Percentiles rank a stretch among this genome's conserved stretches.
phyloP scores from a whole-genome alignment of 306 rosid species.

The Mimosa pudica region DNA sequence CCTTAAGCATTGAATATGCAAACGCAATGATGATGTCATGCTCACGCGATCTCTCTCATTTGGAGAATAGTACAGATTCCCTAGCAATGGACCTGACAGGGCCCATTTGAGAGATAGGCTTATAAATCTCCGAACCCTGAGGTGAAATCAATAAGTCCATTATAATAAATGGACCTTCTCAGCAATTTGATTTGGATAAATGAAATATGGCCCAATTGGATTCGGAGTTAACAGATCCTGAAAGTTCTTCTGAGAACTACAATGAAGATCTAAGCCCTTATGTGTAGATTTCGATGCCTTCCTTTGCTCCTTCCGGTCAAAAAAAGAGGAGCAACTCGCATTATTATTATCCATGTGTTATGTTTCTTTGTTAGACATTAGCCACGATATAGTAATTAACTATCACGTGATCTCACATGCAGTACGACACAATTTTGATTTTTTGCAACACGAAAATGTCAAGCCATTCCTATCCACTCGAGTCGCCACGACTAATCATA shows the following conservation, averaged over 20 bases:
- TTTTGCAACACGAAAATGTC: neutral
- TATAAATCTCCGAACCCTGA: neutral
- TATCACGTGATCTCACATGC: constrained; percentile 16
- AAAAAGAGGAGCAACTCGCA: neutral
- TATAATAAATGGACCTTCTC: neutral
- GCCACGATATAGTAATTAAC: neutral
- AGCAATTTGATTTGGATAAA: neutral
- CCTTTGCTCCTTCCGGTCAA: neutral
- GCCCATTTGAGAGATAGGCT: neutral
- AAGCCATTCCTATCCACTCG: neutral
- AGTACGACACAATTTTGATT: neutral
- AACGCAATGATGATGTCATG: neutral
- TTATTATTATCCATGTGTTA: neutral
- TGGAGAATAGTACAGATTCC: neutral
- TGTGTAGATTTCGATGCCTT: neutral
- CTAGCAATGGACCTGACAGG: neutral
- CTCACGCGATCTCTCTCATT: neutral
- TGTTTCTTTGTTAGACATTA: neutral
- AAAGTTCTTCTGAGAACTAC: neutral
- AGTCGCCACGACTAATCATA: too few relatives aligned
- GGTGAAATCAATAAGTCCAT: neutral
- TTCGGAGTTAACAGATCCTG: neutral
- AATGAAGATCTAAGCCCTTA: neutral
- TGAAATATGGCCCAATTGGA: neutral
- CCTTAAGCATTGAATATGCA: neutral